phyloP scores from a whole-genome alignment of 805 yeast species.

The Torulaspora franciscae region DNA sequence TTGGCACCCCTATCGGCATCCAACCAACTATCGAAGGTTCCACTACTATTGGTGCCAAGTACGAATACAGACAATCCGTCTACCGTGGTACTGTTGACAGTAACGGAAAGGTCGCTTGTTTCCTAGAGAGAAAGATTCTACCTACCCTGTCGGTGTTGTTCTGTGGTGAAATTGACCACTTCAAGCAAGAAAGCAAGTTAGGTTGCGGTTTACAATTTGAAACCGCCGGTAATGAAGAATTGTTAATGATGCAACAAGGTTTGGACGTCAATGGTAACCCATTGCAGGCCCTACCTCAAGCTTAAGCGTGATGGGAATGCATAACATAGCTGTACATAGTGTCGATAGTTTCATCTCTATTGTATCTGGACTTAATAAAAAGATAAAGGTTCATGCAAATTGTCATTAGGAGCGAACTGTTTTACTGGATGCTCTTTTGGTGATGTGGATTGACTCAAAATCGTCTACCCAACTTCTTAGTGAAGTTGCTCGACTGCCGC shows the following conservation, averaged over 20 bases:
- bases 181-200: conserved; percentile 67
- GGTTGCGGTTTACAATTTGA: conserved; percentile 96
- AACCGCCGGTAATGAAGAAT: conserved; percentile 90
- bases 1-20: conserved; percentile 75
- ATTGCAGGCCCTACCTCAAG: conserved; percentile 69
- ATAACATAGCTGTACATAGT: conserved; percentile 14
- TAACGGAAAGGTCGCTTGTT: conserved; percentile 82
- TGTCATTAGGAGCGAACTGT: not conserved
- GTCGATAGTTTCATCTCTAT: conserved; percentile 10
- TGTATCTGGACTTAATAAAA: conserved; percentile 10
- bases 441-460: not conserved
- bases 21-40: conserved; percentile 85
- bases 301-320: conserved; percentile 27
- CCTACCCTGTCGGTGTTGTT: conserved; percentile 87
- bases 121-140: conserved; percentile 87
- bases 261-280: conserved; percentile 84
- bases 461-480: not conserved
- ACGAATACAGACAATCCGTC: conserved; percentile 93
- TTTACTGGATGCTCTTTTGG: not conserved
- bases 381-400: not conserved
- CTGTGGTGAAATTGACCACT: conserved; percentile 90
- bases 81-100: conserved; percentile 94
- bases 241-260: conserved; percentile 87
- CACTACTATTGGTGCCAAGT: conserved; percentile 93
- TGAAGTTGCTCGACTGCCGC: conserved; percentile 3